Conservation (phyloP, 176 grass and related monocot species). For the Rhynchospora tenuis region DNA sequence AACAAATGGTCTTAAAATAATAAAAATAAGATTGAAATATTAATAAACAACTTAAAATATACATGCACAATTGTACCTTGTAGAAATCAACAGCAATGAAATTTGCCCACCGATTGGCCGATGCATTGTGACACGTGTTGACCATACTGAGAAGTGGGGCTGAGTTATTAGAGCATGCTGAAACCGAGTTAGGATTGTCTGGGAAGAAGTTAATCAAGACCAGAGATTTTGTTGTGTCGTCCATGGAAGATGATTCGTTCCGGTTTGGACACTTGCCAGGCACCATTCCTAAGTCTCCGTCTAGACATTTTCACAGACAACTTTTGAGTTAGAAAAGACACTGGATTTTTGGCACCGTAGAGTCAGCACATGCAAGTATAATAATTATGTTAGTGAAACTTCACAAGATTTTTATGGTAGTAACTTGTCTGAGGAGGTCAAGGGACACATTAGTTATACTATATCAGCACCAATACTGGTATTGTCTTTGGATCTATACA, state of each 20-base stretch:
- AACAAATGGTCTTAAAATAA: slow-evolving; percentile 1
- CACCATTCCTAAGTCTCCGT: slow-evolving; percentile 47
- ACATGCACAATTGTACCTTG: slow-evolving; percentile 40
- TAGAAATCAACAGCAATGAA: slow-evolving; percentile 95
- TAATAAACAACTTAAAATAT: neutral
- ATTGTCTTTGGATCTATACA: neutral
- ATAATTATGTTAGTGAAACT: neutral
- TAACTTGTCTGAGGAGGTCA: neutral
- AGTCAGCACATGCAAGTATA: neutral
- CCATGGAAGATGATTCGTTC: slow-evolving; percentile 51
- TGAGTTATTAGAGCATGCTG: slow-evolving; percentile 58
- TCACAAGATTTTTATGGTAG: neutral
- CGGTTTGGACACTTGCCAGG: slow-evolving; percentile 29
- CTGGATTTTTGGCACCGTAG: neutral
- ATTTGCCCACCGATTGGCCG: slow-evolving; percentile 85
- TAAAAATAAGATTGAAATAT: neutral
- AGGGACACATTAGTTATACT: neutral
- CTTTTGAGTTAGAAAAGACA: neutral
- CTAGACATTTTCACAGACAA: slow-evolving; percentile 28
- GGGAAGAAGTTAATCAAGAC: slow-evolving; percentile 84
- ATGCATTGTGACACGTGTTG: slow-evolving; percentile 60
- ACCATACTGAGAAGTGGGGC: slow-evolving; percentile 70
- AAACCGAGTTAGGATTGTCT: slow-evolving; percentile 36
- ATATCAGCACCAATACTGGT: neutral
- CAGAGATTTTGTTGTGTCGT: slow-evolving; percentile 42